A percentile compares a stretch with the other conserved stretches of the same genome.
Evolutionary conservation across 352 stramenopile genomes (phyloP).

Genomic region (Phytophthora fragariae): DNA sequence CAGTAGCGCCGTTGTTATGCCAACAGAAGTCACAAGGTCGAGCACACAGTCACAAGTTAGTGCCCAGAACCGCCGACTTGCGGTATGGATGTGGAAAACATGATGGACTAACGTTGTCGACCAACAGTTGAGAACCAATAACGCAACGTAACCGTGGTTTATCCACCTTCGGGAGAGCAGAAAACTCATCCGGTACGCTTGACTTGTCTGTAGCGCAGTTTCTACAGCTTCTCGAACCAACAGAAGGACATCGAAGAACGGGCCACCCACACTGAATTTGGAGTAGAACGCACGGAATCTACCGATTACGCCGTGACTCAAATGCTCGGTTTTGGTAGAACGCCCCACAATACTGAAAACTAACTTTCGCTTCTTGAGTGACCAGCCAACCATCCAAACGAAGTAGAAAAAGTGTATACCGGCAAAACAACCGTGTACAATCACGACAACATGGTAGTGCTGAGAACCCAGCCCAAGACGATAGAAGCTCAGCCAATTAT

Average conservation of each 20-base stretch:
- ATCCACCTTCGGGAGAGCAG: constrained; percentile 33
- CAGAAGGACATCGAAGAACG: constrained; percentile 33
- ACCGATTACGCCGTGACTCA: background rate
- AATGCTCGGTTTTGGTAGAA: background rate
- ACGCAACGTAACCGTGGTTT: constrained; percentile 25
- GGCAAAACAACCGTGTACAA: constrained; percentile 6
- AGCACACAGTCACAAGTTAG: constrained; percentile 34
- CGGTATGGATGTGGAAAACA: constrained; percentile 1
- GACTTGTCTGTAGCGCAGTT: constrained; percentile 34
- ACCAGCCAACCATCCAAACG: constrained; percentile 16
- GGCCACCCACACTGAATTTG: constrained; percentile 17
- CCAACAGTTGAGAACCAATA: constrained; percentile 46
- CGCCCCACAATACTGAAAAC: constrained; percentile 5
- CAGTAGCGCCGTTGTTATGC: constrained; percentile 26
- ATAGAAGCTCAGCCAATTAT: constrained; percentile 12
- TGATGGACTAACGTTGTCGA: constrained; percentile 16
- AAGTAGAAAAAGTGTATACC: constrained; percentile 13
- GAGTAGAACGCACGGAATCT: background rate
- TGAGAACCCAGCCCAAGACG: background rate
- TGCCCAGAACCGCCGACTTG: constrained; percentile 6
- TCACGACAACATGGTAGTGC: background rate
- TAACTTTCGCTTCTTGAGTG: constrained; percentile 5
- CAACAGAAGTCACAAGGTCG: constrained; percentile 35
- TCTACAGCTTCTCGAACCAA: constrained; percentile 31
- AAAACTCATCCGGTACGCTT: constrained; percentile 36